Evolutionary conservation across 495 filamentous ascomycete species (phyloP).

Genomic region (Penicillium nucicola): DNA sequence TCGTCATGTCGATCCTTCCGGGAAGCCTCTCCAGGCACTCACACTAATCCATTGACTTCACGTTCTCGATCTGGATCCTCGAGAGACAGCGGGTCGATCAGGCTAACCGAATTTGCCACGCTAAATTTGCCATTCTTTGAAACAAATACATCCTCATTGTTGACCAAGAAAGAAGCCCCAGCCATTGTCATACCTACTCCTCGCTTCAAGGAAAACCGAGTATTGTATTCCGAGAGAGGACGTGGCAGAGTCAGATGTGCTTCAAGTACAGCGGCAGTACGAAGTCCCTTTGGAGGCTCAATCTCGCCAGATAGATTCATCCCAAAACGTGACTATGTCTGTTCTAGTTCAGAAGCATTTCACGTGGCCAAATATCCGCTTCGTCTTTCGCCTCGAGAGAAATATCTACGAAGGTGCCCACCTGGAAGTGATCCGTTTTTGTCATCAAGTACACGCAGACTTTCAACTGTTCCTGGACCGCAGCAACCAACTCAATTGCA

Average conservation of each 20-base stretch:
- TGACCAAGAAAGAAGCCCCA: not conserved
- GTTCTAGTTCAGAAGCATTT: conserved; percentile 52
- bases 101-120: conserved; percentile 19
- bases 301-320: conserved; percentile 67
- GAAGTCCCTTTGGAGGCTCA: conserved; percentile 12
- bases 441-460: conserved; percentile 18
- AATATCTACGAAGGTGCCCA: conserved; percentile 53
- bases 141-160: conserved; percentile 13
- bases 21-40: conserved; percentile 14
- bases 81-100: conserved; percentile 1
- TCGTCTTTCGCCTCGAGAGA: conserved; percentile 59
- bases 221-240: conserved; percentile 12
- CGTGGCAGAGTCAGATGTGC: conserved; percentile 11
- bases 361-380: conserved; percentile 60
- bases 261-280: not conserved
- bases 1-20: conserved; percentile 26
- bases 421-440: conserved; percentile 67
- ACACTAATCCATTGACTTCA: conserved; percentile 2
- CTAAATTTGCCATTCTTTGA: conserved; percentile 16
- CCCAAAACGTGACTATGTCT: conserved; percentile 46
- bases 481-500: conserved; percentile 14
- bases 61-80: conserved; percentile 14
- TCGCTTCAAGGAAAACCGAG: conserved; percentile 12
- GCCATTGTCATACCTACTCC: not conserved
- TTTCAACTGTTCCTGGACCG: conserved; percentile 17